Base-by-base conservation (phyloP, 371 early-diverging fungal species). In the Phascolomyces articulosus region DNA sequence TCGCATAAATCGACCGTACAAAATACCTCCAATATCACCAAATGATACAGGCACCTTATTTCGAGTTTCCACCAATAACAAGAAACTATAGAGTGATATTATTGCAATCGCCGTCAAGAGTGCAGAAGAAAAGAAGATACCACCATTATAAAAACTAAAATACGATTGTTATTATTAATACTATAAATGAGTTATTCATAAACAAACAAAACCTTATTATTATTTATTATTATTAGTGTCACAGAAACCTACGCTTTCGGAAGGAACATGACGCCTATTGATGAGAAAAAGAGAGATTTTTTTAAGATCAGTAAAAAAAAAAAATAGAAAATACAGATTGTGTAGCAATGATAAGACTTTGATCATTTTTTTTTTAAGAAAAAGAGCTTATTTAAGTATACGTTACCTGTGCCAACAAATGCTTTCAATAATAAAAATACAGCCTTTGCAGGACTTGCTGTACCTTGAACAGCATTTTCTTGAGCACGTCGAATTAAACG, bases 401-500 rank as follows among this genome's bases (percentile, higher is more conserved):
- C 83, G 6, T 34, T 34, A 76, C 83, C 83, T 23, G 92, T 95
- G 44, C 93, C 95, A 56, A 95, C 89, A 82, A 95, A 95, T 2
- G 93, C 89, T 76, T 95, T 95, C 40, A 93, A 70, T 23, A 94
- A 75, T 76, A 95, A 78, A 69, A 93, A 93, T n/a, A 93, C 92
- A 10, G 92, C 91, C 71, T 93, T 93, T 24, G 87, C 83, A 9
- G 90, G 85, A 2, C 91, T 89, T 2, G 88, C 85, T 11, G 91
- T 91, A n/a, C 93, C 93, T 62, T 88, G 87, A 34, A 90, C 82
- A 2, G 84, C 85, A 75, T 72, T 83, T 68, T 65, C 85, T 78
- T 62, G 87, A 68, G 69, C 84, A 78, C 60, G 79, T 53, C 77
- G 88, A 79, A 66, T 87, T 74, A 64, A 78, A 64, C 64, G 87